Evolutionary conservation across 345 rosid species (phyloP), one percentile per base, ranked within the genome.

Genomic region (Syzygium aqueum): DNA sequence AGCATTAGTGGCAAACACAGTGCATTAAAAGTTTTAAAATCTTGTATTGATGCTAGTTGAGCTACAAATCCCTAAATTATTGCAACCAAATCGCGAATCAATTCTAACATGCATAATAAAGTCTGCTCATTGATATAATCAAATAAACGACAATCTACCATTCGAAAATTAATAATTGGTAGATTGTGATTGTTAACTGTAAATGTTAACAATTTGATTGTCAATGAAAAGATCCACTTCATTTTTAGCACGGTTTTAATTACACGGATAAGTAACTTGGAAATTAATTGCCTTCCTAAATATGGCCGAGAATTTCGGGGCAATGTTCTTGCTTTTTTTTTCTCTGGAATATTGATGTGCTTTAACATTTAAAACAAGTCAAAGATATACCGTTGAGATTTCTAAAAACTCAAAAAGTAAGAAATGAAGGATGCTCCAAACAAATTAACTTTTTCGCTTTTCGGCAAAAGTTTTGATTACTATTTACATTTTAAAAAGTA

Each of bases 61-160:
- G 43, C 43, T 30, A 16, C 77, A 7, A 16, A 65, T 3, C 37
- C 43, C 16, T 65, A 7, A 54, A 22, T 19, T 54, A 3, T 4
- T 22, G 1, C 23, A 22, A 54, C 25, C 11, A 7, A 19, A 30
- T 65, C 59, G 30, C 30, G 13, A 11, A 59, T 27, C 27, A 15
- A 27, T 59, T 59, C 7, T 12, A n/a, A n/a, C 17, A 3, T 0
- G 37, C 3, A 13, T 61, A 61, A 61, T 61, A n/a, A n/a, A 61
- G 37, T 6, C 17, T 2, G 9, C 37, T 6, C 4, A 12, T 13
- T 61, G 1, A 61, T 33, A n/a, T 61, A 61, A 13, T 61, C 14
- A 61, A 61, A 11, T 10, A 61, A n/a, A n/a, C 0, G 1, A 14
- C 9, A 0, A 61, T n/a, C 33, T 4, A 14, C 1, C 15, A 3